Conservation (phyloP, 202 grass and related monocot species). For the Schoenoplectus triqueter region DNA sequence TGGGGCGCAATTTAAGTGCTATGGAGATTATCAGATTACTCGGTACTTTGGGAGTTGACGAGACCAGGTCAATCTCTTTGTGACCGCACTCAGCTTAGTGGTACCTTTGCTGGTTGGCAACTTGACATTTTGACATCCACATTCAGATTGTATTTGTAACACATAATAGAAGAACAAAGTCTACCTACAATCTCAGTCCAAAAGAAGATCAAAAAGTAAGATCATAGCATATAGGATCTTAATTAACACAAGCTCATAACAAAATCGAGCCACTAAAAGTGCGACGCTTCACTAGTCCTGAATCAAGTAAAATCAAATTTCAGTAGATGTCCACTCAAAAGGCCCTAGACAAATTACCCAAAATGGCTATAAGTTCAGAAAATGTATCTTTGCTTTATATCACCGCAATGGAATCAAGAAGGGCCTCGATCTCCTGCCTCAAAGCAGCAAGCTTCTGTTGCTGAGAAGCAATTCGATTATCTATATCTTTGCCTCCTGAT, state of each 20-base stretch:
- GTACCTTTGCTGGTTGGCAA: neutral
- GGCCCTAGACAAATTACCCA: constrained; percentile 7
- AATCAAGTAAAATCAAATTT: constrained; percentile 29
- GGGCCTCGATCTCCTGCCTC: constrained; percentile 73
- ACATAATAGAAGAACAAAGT: neutral
- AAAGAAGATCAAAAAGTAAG: neutral
- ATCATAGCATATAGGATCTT: neutral
- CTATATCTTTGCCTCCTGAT: constrained; percentile 70
- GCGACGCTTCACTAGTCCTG: neutral
- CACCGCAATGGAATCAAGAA: constrained; percentile 76
- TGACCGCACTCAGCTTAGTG: neutral
- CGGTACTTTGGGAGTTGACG: neutral
- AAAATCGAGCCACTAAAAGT: constrained; percentile 23
- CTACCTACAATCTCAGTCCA: neutral
- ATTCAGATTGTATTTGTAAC: neutral
- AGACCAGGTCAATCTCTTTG: neutral
- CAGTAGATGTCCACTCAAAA: constrained; percentile 19
- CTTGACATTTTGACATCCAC: neutral
- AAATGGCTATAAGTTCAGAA: constrained; percentile 1
- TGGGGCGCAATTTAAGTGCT: neutral
- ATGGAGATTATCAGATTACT: constrained; percentile 20
- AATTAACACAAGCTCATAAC: constrained; percentile 17
- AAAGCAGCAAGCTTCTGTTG: constrained; percentile 74
- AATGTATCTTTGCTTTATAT: constrained; percentile 45
- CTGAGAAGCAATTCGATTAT: constrained; percentile 74